Conservation (phyloP, 129 eudicot genomes). For the Kitagawia praeruptora region DNA sequence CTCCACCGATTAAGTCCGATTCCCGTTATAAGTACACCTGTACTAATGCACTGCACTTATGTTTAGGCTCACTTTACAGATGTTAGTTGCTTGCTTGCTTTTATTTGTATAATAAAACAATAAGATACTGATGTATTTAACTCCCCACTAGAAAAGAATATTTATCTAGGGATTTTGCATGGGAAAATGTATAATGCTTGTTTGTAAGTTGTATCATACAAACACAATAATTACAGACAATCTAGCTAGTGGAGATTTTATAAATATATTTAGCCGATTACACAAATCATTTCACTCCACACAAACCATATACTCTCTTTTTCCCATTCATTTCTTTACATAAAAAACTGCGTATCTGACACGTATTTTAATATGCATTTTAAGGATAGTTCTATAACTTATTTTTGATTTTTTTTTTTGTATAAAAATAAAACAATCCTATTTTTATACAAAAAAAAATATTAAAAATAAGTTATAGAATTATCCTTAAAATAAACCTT, state of each 20-base stretch:
- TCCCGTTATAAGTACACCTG: too few relatives aligned
- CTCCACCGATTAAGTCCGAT: too few relatives aligned
- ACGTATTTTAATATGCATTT: too few relatives aligned
- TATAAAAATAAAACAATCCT: too few relatives aligned
- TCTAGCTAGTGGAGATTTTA: background rate
- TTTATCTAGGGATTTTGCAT: too few relatives aligned
- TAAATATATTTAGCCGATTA: background rate
- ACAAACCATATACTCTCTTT: background rate
- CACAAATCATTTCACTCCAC: background rate
- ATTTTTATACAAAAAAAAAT: too few relatives aligned
- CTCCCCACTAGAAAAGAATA: background rate
- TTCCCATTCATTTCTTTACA: too few relatives aligned
- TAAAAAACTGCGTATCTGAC: too few relatives aligned
- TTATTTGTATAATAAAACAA: background rate
- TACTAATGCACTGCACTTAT: background rate
- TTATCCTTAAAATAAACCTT: too few relatives aligned
- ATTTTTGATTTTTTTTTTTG: too few relatives aligned
- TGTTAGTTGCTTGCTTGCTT: background rate
- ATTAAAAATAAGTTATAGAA: too few relatives aligned
- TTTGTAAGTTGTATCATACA: background rate
- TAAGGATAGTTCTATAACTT: too few relatives aligned
- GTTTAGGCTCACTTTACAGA: background rate
- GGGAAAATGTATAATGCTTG: background rate
- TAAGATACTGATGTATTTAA: background rate
- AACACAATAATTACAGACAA: background rate